phyloP scores from a whole-genome alignment of 371 early-diverging fungal species.

The Mortierella sp. region DNA sequence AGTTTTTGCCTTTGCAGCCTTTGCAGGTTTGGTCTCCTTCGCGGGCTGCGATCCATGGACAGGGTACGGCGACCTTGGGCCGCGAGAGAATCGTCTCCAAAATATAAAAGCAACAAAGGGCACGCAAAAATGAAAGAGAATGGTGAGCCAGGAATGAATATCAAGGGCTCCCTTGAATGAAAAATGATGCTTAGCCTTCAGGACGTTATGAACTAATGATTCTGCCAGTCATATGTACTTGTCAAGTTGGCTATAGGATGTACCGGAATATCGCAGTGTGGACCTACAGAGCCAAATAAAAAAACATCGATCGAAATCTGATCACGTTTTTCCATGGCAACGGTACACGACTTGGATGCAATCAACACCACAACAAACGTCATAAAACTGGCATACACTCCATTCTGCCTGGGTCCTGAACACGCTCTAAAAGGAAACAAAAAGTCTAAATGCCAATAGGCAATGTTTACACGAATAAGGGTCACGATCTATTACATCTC shows the following conservation, averaged over 20 bases:
- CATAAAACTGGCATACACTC: neutral
- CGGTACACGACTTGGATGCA: no score
- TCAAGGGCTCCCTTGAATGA: no score
- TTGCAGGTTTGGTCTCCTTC: neutral
- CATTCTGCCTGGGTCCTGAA: neutral
- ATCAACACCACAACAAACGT: no score
- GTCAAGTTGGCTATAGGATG: no score
- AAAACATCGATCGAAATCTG: neutral
- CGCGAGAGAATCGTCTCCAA: neutral
- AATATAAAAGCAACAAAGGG: neutral
- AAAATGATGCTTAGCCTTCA: neutral
- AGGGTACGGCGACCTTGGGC: neutral
- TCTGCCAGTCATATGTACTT: no score
- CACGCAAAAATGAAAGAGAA: no score
- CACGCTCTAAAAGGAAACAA: neutral
- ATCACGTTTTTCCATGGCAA: neutral
- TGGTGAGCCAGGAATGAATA: no score
- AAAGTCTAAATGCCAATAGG: no score
- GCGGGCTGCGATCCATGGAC: neutral
- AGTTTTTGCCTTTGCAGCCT: neutral
- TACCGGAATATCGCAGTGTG: no score
- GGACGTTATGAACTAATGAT: slow-evolving; percentile 11
- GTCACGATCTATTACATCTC: no score
- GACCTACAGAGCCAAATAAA: slow-evolving; percentile 15
- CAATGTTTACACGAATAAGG: no score